Conservation (phyloP, 1,139 yeast species). For the Nakaseomyces nivariensis region DNA sequence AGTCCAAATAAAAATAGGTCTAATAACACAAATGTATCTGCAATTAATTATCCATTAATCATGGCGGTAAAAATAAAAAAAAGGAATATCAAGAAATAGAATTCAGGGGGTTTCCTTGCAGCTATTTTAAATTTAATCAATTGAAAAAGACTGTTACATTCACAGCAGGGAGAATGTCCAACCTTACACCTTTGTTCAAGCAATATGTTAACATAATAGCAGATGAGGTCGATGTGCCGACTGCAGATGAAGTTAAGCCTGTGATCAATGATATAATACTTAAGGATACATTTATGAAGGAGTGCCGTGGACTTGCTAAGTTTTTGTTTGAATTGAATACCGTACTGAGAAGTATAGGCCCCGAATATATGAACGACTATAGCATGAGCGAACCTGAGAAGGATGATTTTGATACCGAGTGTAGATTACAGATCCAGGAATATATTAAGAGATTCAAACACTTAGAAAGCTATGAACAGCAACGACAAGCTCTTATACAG, state of each 20-base stretch:
- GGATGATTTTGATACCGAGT: constrained; percentile 47
- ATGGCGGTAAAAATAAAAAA: too few species aligned
- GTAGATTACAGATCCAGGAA: constrained; percentile 42
- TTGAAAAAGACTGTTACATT: too few species aligned
- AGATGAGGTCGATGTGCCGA: constrained; percentile 15
- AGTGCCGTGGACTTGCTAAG: constrained; percentile 38
- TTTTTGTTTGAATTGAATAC: constrained; percentile 34
- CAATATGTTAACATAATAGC: constrained; percentile 40
- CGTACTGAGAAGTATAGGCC: constrained; percentile 35
- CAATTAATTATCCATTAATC: too few species aligned
- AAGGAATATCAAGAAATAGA: too few species aligned
- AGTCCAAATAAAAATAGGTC: too few species aligned
- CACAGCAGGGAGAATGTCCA: constrained; percentile 31
- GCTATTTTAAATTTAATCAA: too few species aligned
- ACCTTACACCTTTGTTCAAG: constrained; percentile 42
- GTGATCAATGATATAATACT: constrained; percentile 15
- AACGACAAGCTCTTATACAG: constrained; percentile 24
- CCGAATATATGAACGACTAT: constrained; percentile 36
- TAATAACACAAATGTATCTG: too few species aligned
- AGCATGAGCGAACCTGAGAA: constrained; percentile 38
- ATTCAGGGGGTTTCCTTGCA: too few species aligned
- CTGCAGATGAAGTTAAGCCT: constrained; percentile 27
- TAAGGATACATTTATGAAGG: constrained; percentile 45
- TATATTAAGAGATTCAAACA: constrained; percentile 41
- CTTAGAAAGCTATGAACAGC: constrained; percentile 43